Conservation (phyloP, 2,329 filamentous ascomycete genomes). For the Ceratocystis variospora region DNA sequence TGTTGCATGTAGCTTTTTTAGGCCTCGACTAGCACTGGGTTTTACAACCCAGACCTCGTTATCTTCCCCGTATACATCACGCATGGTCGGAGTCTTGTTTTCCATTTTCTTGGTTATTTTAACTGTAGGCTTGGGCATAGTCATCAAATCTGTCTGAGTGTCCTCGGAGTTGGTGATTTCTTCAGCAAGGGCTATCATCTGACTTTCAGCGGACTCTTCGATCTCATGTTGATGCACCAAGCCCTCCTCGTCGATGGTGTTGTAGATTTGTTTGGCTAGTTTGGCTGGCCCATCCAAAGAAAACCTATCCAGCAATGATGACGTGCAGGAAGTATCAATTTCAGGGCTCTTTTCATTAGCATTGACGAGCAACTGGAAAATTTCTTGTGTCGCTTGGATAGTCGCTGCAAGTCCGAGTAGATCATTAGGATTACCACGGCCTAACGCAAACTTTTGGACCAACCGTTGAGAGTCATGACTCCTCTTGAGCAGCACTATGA, state of each 20-base stretch:
- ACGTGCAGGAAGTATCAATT: constrained; percentile 28
- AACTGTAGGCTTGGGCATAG: constrained; percentile 36
- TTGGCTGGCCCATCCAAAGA: constrained; percentile 51
- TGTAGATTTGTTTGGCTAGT: constrained; percentile 56
- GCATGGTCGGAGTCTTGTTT: constrained; percentile 30
- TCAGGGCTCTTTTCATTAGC: constrained; percentile 16
- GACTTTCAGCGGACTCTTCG: constrained; percentile 56
- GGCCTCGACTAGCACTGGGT: constrained; percentile 49
- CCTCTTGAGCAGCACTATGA: constrained; percentile 53
- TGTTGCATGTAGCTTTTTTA: constrained; percentile 54
- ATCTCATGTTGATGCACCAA: constrained; percentile 57
- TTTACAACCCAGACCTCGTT: constrained; percentile 52
- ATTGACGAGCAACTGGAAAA: constrained; percentile 37
- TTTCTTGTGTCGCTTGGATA: constrained; percentile 57
- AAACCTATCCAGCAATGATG: constrained; percentile 42
- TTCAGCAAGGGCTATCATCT: constrained; percentile 60
- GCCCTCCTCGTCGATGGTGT: constrained; percentile 84
- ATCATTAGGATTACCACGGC: constrained; percentile 83
- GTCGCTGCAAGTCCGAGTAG: constrained; percentile 71
- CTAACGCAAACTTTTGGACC: constrained; percentile 86
- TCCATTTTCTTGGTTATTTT: constrained; percentile 29
- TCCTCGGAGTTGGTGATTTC: constrained; percentile 56
- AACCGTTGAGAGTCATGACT: constrained; percentile 80
- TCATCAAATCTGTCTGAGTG: constrained; percentile 39
- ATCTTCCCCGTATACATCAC: constrained; percentile 46